Evolutionary conservation across 2,329 filamentous ascomycete species (phyloP), one percentile per base, ranked within the genome.

Genomic region (Cordyceps javanica): DNA sequence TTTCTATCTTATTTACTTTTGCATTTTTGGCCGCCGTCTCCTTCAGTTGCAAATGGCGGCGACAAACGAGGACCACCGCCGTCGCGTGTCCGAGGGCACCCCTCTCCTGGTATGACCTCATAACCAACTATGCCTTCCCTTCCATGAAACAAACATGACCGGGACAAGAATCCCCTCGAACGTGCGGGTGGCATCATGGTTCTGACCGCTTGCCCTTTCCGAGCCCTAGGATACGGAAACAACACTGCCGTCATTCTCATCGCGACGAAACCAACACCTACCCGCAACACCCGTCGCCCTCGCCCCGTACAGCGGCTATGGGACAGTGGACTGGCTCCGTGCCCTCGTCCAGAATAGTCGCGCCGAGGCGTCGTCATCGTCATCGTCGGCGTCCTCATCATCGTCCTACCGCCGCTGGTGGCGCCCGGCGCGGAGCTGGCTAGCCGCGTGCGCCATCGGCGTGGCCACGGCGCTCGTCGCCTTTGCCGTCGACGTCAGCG

Each of bases 401-500:
- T 3, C 49, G 16, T 21, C 36, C 3, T n/a, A 14, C 8, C 16
- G n/a, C 8, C n/a, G 41, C 13, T 54, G 62, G 13, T 78, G 79
- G 68, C 80, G 83, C 58, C 70, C 75, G 8, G 74, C 73, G 41
- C 91, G 97, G 74, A 86, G 95, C 62, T 99, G 94, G 94, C 73
- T 95, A 28, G 84, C 97, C 34, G 77, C 99, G 53, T 85, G 97
- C 58, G 77, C 90, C 51, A 94, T 92, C 0, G 94, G 93, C 5
- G 76, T 96, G 59, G 82, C 90, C 5, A 90, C 93, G 21, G 94
- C 94, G 10, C 76, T 87, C 14, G 82, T 97, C 58, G 93, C 94
- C 21, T 94, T 92, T 2, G 85, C 81, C 57, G 97, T 99, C 66
- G 90, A 97, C 69, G 85, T 99, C 51, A 86, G 87, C 16, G 93